Evolutionary conservation across 495 filamentous ascomycete species (phyloP).

Genomic region (Trichoderma virens): DNA sequence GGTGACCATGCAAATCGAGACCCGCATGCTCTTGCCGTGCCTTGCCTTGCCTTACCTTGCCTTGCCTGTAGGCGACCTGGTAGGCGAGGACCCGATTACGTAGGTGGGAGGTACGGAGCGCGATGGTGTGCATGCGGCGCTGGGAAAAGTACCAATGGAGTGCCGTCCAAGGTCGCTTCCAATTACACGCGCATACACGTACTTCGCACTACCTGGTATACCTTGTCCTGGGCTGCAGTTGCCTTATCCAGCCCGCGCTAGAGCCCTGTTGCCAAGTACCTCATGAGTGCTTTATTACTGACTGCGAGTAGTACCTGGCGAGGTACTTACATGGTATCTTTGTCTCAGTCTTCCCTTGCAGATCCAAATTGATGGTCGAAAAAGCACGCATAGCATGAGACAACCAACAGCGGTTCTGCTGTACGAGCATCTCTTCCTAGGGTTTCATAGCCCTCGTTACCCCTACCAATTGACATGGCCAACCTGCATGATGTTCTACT

Average conservation of each 20-base stretch:
- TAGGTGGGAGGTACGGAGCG: background rate
- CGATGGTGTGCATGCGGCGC: background rate
- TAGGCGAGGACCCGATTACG: background rate
- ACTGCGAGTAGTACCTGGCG: too few relatives aligned
- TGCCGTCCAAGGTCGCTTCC: background rate
- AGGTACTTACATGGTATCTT: too few relatives aligned
- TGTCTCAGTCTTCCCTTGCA: too few relatives aligned
- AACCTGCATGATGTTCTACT: constrained; percentile 5
- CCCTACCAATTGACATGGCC: background rate
- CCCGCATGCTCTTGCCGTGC: background rate
- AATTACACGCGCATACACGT: background rate
- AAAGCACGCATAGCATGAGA: too few relatives aligned
- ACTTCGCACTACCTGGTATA: too few relatives aligned
- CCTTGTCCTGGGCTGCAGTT: too few relatives aligned
- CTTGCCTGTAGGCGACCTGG: background rate
- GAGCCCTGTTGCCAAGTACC: too few relatives aligned
- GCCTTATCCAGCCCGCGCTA: too few relatives aligned
- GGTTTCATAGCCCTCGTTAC: background rate
- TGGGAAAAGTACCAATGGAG: background rate
- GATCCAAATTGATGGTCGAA: too few relatives aligned
- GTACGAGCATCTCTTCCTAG: background rate
- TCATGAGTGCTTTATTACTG: too few relatives aligned
- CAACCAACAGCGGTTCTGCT: too few relatives aligned
- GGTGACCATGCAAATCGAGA: background rate
- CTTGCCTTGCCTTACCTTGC: background rate